Conservation (phyloP, 441 rosid genomes). For the Viola pubescens region DNA sequence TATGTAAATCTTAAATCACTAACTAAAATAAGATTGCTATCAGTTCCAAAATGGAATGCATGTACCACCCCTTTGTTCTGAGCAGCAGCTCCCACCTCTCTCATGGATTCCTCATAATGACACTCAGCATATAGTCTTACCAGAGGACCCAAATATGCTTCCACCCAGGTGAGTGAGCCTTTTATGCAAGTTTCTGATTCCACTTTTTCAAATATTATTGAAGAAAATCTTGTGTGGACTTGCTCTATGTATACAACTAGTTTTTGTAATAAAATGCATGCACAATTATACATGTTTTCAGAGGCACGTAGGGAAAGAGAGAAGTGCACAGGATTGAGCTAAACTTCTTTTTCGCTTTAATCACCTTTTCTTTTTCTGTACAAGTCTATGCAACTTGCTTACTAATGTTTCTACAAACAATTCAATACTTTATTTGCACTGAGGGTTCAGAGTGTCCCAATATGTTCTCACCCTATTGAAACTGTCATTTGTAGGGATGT, state of each 20-base stretch:
- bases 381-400: no score
- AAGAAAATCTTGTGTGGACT: not conserved
- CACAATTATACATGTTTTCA: not conserved
- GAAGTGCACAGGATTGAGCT: not conserved
- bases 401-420: no score
- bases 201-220: not conserved
- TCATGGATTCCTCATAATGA: conserved; percentile 50
- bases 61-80: conserved; percentile 39
- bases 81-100: conserved; percentile 53
- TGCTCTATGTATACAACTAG: not conserved
- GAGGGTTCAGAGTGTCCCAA: not conserved
- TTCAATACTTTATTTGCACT: no score
- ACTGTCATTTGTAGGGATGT: conserved; percentile 43
- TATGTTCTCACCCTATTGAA: conserved; percentile 3
- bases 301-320: not conserved
- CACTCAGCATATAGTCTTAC: conserved; percentile 30
- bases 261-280: not conserved
- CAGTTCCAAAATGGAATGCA: conserved; percentile 52
- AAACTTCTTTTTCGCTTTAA: not conserved
- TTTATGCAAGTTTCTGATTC: conserved; percentile 5
- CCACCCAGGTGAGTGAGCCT: conserved; percentile 33
- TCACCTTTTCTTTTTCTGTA: not conserved
- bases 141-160: conserved; percentile 40
- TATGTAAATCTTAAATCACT: conserved; percentile 6
- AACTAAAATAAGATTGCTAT: conserved; percentile 17